Evolutionary conservation across 2,329 filamentous ascomycete species (phyloP), one percentile per base, ranked within the genome.

Genomic region (Trichoderma guizhouense): DNA sequence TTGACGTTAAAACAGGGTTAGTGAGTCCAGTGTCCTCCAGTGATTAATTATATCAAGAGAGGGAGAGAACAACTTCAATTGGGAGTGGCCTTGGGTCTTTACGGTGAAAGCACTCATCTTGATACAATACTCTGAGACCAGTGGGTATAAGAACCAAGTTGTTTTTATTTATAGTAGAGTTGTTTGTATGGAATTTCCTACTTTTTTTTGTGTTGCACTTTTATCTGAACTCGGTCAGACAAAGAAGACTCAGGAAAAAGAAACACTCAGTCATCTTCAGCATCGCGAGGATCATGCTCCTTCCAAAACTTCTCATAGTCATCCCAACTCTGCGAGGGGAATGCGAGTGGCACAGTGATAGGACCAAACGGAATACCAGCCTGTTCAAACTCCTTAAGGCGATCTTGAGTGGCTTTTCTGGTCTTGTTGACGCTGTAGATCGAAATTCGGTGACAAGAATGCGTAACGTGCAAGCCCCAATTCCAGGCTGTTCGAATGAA

Each of bases 391-490:
- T 69, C 66, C 3, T 32, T 30, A 2, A 69, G 66, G 12, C 66
- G 66, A 36, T 39, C 30, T 21, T 53, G 21, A 18, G 66, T 69
- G 14, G 15, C 21, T 6, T 39, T 39, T 24, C 66, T 39, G n/a
- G n/a, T 26, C 28, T 47, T 62, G 39, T 69, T 69, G 39, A 69
- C 57, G 12, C 66, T 69, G 12, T 69, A 69, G 9, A 69, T 30
- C 15, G 66, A 69, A 28, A 69, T 69, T n/a, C 66, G 66, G 15
- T 69, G 66, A 24, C 66, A 69, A n/a, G 66, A 69, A 26, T 15
- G 18, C 21, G 66, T 69, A 8, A 69, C 66, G 3, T 69, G 66
- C n/a, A 69, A 47, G 9, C 66, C 66, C 66, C 66, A 69, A 14
- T 69, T 69, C 66, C 66, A 69, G 26, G 66, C 66, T 26, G 66